Percentiles rank a stretch among this genome's conserved stretches.
Evolutionary conservation across 2,329 filamentous ascomycete genomes (phyloP).

Genomic region (Botrytis porri): DNA sequence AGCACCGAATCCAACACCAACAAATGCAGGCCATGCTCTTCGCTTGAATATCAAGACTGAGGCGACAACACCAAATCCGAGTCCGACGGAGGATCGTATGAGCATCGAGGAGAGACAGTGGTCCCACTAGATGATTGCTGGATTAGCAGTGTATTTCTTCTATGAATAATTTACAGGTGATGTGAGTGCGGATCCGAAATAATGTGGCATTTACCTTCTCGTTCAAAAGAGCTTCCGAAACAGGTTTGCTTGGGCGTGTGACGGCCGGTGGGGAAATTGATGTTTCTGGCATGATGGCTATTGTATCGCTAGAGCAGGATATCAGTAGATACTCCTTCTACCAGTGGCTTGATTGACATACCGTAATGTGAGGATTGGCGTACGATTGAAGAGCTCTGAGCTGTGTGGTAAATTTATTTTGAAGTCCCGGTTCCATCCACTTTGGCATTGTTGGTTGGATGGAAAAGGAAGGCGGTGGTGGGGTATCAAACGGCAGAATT

Average conservation of each 20-base stretch:
- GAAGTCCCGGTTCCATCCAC: constrained; percentile 21
- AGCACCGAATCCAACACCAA: constrained; percentile 91
- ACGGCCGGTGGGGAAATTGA: constrained; percentile 48
- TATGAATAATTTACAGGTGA: neutral
- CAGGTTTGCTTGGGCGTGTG: constrained; percentile 69
- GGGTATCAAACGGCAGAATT: neutral
- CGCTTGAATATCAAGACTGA: constrained; percentile 98
- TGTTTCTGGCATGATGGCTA: constrained; percentile 34
- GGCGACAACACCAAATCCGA: constrained; percentile 97
- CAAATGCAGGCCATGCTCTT: constrained; percentile 94
- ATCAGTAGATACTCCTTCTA: constrained; percentile 10
- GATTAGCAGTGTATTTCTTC: constrained; percentile 19
- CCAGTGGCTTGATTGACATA: constrained; percentile 21
- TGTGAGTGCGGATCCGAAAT: neutral
- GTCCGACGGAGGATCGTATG: constrained; percentile 92
- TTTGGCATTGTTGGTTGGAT: constrained; percentile 8
- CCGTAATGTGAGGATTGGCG: constrained; percentile 20
- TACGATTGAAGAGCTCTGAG: constrained; percentile 17
- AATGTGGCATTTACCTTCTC: constrained; percentile 71
- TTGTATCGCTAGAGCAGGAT: constrained; percentile 3
- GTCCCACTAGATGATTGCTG: constrained; percentile 70
- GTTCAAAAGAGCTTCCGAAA: constrained; percentile 97
- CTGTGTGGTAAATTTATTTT: constrained; percentile 21
- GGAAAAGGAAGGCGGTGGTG: constrained; percentile 5
- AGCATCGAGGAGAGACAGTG: constrained; percentile 96